These are phyloP conservation scores for Melastoma malabathricum DNA, from an alignment of 345 rosid species.

Conservation along the genomic window DNA sequence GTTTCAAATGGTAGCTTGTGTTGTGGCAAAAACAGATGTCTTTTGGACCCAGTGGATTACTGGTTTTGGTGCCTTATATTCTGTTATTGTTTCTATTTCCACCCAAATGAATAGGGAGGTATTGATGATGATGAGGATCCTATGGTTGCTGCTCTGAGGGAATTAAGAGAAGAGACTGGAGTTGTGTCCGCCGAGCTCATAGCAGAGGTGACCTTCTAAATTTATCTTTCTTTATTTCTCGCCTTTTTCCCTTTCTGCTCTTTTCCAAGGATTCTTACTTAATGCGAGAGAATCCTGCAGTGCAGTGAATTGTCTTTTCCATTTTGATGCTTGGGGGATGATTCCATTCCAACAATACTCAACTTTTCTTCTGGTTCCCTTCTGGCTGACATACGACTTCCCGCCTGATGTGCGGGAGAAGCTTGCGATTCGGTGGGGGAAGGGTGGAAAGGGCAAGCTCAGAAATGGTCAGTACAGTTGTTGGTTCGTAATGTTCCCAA, in stretches of 20 bases:
- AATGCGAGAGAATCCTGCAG: too few relatives aligned
- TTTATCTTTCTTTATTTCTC: conserved; percentile 1
- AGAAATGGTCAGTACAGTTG: conserved; percentile 59
- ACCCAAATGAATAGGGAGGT: conserved; percentile 48
- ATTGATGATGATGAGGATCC: conserved; percentile 89
- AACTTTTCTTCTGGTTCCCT: conserved; percentile 37
- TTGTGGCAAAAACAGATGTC: too few relatives aligned
- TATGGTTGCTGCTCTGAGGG: conserved; percentile 66
- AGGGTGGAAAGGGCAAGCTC: conserved; percentile 98
- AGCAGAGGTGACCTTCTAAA: conserved; percentile 47
- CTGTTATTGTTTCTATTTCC: neutral
- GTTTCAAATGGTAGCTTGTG: too few relatives aligned
- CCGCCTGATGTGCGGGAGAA: conserved; percentile 84
- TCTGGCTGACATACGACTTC: conserved; percentile 87
- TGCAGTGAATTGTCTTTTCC: neutral
- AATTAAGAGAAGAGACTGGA: conserved; percentile 87
- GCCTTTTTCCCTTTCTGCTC: too few relatives aligned
- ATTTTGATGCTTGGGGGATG: neutral
- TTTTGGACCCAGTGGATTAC: too few relatives aligned
- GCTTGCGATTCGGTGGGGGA: conserved; percentile 67
- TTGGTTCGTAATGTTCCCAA: neutral
- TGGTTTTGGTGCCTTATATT: too few relatives aligned
- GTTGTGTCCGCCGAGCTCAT: conserved; percentile 63
- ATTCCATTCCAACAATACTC: neutral
- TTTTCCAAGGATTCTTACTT: too few relatives aligned